Evolutionary conservation across 352 stramenopile genomes (phyloP), one percentile per base, ranked within the genome.

Genomic region (Phytophthora syringae): DNA sequence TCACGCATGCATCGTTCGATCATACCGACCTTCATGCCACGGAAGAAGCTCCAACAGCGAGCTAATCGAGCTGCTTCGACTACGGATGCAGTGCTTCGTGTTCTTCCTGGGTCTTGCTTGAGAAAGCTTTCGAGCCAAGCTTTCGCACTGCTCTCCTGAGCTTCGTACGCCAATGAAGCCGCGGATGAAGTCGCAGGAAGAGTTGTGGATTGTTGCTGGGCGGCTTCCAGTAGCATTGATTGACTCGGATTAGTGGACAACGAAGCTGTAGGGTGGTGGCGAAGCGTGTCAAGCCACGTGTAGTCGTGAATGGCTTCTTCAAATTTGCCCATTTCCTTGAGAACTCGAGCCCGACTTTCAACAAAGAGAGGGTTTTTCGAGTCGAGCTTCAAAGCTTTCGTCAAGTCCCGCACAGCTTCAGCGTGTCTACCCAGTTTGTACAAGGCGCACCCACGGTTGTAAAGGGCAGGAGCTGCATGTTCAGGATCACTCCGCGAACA

Each of bases 231-330:
- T 22, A 70, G 7, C 6, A 56, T 47, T 9, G 22, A 37, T 37
- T 59, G 58, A 36, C 37, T 65, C 5, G 74, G 51, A 28, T 78
- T 60, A 5, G 65, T 71, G 7, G 58, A 67, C 1, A 72, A 21
- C 22, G 68, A 72, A 55, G 74, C 72, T 5, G 40, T 54, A 5
- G 53, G 30, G 21, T 63, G 45, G 21, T 75, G 79, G 0, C 77
- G 76, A 45, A 88, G 60, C 16, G 81, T 71, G 42, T 87, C 76
- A 10, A 90, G 73, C 77, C 81, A 87, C 12, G 76, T 66, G 70
- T 92, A 92, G 57, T 90, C 84, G 25, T 80, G 76, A 42, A 92
- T 92, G 9, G 84, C 81, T 53, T 92, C 81, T 25, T 82, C 70
- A 52, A 92, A 92, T 5, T 67, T 69, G 2, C 84, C 81, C 56